Conservation (phyloP, 1,284 basidiomycete genomes). For the Malassezia psittaci region DNA sequence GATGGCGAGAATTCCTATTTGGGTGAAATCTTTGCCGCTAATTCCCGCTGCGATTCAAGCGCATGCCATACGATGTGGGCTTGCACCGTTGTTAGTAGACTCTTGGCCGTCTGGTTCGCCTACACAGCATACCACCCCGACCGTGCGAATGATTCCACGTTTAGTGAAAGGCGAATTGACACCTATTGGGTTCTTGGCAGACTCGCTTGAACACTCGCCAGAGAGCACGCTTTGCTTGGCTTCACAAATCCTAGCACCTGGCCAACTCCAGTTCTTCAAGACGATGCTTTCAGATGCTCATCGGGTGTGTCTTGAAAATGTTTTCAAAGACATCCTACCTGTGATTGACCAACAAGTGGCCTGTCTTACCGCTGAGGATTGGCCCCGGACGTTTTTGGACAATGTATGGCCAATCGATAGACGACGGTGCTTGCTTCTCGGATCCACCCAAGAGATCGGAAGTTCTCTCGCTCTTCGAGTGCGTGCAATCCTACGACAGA, state of each 20-base stretch:
- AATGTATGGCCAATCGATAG: not conserved
- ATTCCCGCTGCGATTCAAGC: conserved; percentile 5
- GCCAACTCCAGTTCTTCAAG: not conserved
- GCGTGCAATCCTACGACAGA: not conserved
- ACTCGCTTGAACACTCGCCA: not conserved
- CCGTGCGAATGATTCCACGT: not conserved
- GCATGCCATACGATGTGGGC: conserved; percentile 7
- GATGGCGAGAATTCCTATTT: not conserved
- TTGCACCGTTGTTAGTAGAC: not conserved
- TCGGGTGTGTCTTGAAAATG: not conserved
- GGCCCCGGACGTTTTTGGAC: not conserved
- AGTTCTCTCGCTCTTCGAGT: not conserved
- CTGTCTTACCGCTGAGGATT: not conserved
- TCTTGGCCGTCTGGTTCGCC: not conserved
- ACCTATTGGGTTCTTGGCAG: not conserved
- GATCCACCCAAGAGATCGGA: not conserved
- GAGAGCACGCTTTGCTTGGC: not conserved
- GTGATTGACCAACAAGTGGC: not conserved
- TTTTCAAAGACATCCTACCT: not conserved
- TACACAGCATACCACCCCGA: not conserved
- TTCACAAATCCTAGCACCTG: not conserved
- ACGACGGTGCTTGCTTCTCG: not conserved
- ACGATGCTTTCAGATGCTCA: not conserved
- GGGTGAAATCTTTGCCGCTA: not conserved
- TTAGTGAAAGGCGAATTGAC: not conserved